Evolutionary conservation across 2,329 filamentous ascomycete genomes (phyloP).

Genomic region (Aspergillus sp.): DNA sequence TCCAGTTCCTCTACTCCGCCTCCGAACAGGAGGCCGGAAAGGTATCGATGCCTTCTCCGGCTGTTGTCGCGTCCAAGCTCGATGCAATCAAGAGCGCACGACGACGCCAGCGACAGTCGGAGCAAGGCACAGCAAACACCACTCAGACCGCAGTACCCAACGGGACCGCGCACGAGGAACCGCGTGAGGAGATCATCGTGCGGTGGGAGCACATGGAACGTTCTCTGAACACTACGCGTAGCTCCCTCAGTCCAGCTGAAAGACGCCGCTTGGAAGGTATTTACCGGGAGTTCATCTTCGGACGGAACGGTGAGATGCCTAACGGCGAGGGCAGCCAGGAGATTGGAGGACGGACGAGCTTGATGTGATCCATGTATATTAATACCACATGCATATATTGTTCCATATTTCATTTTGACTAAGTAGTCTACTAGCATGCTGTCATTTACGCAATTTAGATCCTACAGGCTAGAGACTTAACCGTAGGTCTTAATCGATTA

Average conservation of each 20-base stretch:
- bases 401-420: too few species aligned
- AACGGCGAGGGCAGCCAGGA: conserved; percentile 90
- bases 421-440: too few species aligned
- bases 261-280: conserved; percentile 73
- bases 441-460: too few species aligned
- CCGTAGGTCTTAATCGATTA: too few species aligned
- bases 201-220: conserved; percentile 79
- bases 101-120: conserved; percentile 60
- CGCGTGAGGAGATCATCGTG: conserved; percentile 72
- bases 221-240: conserved; percentile 73
- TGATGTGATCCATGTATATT: conserved; percentile 66
- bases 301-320: conserved; percentile 91
- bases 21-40: conserved; percentile 55
- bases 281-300: conserved; percentile 89
- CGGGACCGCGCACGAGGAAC: conserved; percentile 33
- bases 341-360: conserved; percentile 85
- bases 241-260: conserved; percentile 81
- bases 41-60: conserved; percentile 71
- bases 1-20: conserved; percentile 79
- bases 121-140: conserved; percentile 34
- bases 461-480: too few species aligned
- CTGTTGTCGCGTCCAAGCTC: conserved; percentile 78
- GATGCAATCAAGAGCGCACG: conserved; percentile 74
- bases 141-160: conserved; percentile 25
- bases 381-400: background rate